Evolutionary conservation across 2,329 filamentous ascomycete genomes (phyloP), one percentile per base, ranked within the genome.

Genomic region (Juglanconis oblonga): DNA sequence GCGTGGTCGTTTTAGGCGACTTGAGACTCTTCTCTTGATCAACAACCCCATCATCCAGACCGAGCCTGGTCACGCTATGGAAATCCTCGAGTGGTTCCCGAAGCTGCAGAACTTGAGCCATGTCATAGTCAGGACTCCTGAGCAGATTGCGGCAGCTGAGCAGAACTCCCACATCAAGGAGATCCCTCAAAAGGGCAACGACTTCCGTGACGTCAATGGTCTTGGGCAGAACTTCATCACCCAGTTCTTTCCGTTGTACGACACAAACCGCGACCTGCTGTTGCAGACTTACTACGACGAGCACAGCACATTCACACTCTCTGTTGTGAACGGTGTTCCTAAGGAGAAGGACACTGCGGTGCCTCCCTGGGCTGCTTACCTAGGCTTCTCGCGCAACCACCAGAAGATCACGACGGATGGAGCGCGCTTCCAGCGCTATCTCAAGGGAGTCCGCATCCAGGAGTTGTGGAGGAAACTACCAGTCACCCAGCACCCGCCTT

Each of bases 61-160:
- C 1, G 75, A 81, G 31, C 82, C 87, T 8, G 81, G 83, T 62
- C 90, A 88, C 71, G 81, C 85, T 61, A 76, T 82, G 14, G 89
- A 91, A 52, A 77, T 97, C 59, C 78, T 91, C 35, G 85, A 86
- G 45, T 96, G 92, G 89, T 98, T 91, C 70, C 93, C 92, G 1
- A 89, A 86, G 61, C 82, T 98, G 14, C 86, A 87, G 67, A 84
- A 87, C 62, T 78, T 98, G 65, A 96, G 96, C 72, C 86, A 87
- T 57, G 78, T 85, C 5, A 84, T 89, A 69, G 85, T 97, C 17
- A 86, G 92, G 62, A 90, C 88, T 1, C 81, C 87, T 0, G 86
- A 91, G 68, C 85, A 92, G 67, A 78, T 90, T 55, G 84, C 84
- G 8, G 80, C 85, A 58, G 74, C 78, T 66, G 74, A 79, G 61